Evolutionary conservation across 306 rosid genomes (phyloP).

Genomic region (Sphenostylis stenocarpa): DNA sequence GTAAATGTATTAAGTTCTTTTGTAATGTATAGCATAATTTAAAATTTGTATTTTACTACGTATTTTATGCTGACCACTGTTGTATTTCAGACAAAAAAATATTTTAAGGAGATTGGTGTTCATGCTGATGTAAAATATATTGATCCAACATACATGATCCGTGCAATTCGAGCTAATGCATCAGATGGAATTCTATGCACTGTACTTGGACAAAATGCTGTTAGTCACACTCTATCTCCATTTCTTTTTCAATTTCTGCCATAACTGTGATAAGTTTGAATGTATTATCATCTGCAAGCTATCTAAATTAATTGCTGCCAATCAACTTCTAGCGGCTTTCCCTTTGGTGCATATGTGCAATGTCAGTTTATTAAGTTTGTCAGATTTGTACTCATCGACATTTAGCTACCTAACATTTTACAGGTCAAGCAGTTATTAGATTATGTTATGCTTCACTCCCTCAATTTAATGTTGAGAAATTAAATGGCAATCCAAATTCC

Average conservation of each 20-base stretch:
- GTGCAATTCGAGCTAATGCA: slow-evolving; percentile 95
- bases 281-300: not conserved
- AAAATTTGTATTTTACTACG: not conserved
- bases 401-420: not conserved
- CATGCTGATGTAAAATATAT: slow-evolving; percentile 93
- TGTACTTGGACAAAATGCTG: slow-evolving; percentile 97
- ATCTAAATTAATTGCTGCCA: not conserved
- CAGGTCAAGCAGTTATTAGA: not conserved
- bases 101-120: slow-evolving; percentile 70
- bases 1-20: slow-evolving; percentile 1
- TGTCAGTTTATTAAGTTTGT: slow-evolving; percentile 1
- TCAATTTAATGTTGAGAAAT: slow-evolving; percentile 12
- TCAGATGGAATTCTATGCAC: slow-evolving; percentile 97
- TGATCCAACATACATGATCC: slow-evolving; percentile 98
- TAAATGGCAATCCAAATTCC: not conserved
- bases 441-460: slow-evolving; percentile 6
- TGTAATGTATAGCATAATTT: slow-evolving; percentile 5
- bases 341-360: not conserved
- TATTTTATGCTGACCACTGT: slow-evolving; percentile 7
- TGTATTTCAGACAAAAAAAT: slow-evolving; percentile 64
- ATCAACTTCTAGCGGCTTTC: not conserved
- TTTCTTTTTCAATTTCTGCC: not conserved
- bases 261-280: not conserved
- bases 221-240: slow-evolving; percentile 45
- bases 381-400: not conserved